Evolutionary conservation across 768 basidiomycete genomes (phyloP), one percentile per base, ranked within the genome.

Genomic region (Neoboletus magnificus): DNA sequence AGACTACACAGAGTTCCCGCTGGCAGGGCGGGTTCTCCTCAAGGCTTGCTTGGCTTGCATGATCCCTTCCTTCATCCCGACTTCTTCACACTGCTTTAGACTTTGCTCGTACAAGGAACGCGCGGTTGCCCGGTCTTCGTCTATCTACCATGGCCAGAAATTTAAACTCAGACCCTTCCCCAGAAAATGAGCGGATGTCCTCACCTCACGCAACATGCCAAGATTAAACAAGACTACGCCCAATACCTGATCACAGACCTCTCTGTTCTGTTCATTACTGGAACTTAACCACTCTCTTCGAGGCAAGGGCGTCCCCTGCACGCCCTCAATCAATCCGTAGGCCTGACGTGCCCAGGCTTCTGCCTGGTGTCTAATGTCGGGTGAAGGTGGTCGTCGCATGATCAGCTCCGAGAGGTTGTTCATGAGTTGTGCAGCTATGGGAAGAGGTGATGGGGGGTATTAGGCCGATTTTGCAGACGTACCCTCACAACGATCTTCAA

Each of bases 401-500:
- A 77, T 66, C 39, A 77, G 53, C 43, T 76, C 76, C 12, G 79
- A 73, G n/a, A 79, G 71, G 47, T 77, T 79, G 62, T 73, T 80
- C 79, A 79, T 77, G 35, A 79, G 48, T 35, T 79, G 75, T n/a
- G 77, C 79, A 9, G 73, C 77, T 79, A 53, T 7, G 30, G 27
- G 39, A n/a, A 50, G 32, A 49, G 10, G 43, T 51, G n/a, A 18
- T 25, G 5, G 10, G 5, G 29, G 3, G 16, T 6, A 48, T 40
- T 1, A 30, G 7, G 11, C 16, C 4, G 18, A 5, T 33, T 39
- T 25, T 4, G 30, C 5, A n/a, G 37, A 57, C 71, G 27, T 51
- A 85, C 86, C 85, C 71, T 82, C 74, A 63, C 87, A 89, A 48
- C 74, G 75, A 56, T 87, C 81, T 56, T 84, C 81, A 1, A 70